phyloP scores from a whole-genome alignment of 2,329 filamentous ascomycete species.

The Nectriaceae sp. region DNA sequence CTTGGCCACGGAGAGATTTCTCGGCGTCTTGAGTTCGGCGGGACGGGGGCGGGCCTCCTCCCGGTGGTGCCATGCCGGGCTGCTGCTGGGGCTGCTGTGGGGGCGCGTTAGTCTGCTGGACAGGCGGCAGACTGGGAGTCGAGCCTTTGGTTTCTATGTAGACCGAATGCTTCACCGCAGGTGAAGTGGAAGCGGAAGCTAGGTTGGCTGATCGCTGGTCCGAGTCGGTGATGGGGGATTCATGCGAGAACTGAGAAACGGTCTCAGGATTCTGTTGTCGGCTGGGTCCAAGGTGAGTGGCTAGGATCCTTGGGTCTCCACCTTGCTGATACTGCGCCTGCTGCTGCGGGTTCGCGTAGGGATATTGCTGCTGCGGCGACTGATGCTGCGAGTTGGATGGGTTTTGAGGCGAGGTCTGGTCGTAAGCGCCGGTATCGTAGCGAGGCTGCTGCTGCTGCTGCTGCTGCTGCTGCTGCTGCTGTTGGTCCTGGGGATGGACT shows the following conservation, averaged over 20 bases:
- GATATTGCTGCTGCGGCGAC: slow-evolving; percentile 20
- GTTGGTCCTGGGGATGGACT: slow-evolving; percentile 32
- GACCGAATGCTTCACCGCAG: slow-evolving; percentile 42
- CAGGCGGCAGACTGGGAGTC: slow-evolving; percentile 29
- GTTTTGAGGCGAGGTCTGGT: slow-evolving; percentile 33
- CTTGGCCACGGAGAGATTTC: slow-evolving; percentile 44
- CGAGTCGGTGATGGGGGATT: slow-evolving; percentile 56
- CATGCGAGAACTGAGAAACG: slow-evolving; percentile 63
- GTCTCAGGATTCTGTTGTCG: slow-evolving; percentile 55
- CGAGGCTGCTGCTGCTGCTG: slow-evolving; percentile 40
- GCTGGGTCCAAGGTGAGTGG: slow-evolving; percentile 37
- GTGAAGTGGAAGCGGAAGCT: slow-evolving; percentile 46
- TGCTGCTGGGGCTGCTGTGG: slow-evolving; percentile 30
- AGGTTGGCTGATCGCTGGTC: slow-evolving; percentile 44
- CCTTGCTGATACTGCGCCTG: slow-evolving; percentile 34
- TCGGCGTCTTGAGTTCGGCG: slow-evolving; percentile 54
- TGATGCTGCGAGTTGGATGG: slow-evolving; percentile 11
- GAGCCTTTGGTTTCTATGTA: slow-evolving; percentile 39
- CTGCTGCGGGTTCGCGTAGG: slow-evolving; percentile 31
- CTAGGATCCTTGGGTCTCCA: slow-evolving; percentile 36
- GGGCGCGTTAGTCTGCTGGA: slow-evolving; percentile 28
- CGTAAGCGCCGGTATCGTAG: slow-evolving; percentile 40
- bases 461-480: slow-evolving; percentile 29
- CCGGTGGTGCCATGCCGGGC: slow-evolving; percentile 49
- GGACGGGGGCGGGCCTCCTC: slow-evolving; percentile 43